Conservation (phyloP, 768 basidiomycete species). For the Lentinula raphanica region DNA sequence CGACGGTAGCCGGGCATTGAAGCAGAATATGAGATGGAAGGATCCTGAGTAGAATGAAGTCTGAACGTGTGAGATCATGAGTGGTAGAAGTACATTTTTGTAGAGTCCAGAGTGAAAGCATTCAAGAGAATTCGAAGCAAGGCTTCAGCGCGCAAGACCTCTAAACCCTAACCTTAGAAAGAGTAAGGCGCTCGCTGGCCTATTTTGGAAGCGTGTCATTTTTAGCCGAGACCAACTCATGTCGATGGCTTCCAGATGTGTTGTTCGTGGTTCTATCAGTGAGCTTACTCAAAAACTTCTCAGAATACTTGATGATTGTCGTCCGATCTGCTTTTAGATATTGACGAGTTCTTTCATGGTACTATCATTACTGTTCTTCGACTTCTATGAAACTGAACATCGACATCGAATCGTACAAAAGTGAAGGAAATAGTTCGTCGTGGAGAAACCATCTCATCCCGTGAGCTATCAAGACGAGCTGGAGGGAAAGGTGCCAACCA, state of each 20-base stretch:
- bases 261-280: slow-evolving; percentile 50
- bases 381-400: background rate
- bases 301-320: slow-evolving; percentile 12
- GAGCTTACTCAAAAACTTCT: no score
- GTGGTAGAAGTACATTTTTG: slow-evolving; percentile 3
- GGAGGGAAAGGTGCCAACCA: slow-evolving; percentile 68
- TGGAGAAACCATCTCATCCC: slow-evolving; percentile 57
- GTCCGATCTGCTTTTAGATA: slow-evolving; percentile 27
- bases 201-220: background rate
- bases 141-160: background rate
- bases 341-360: slow-evolving; percentile 58
- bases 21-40: background rate
- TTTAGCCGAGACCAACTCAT: no score
- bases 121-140: no score
- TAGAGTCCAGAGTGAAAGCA: background rate
- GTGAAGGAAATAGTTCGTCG: slow-evolving; percentile 50
- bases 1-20: slow-evolving; percentile 4
- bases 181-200: slow-evolving; percentile 1
- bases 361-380: no score
- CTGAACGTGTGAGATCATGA: background rate
- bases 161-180: background rate
- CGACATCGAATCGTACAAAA: slow-evolving; percentile 14
- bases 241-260: slow-evolving; percentile 18
- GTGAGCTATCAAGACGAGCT: slow-evolving; percentile 38
- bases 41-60: background rate